These are phyloP conservation scores for Tephrocybe sp. DNA, from an alignment of 768 basidiomycete species.

Conservation along the genomic window DNA sequence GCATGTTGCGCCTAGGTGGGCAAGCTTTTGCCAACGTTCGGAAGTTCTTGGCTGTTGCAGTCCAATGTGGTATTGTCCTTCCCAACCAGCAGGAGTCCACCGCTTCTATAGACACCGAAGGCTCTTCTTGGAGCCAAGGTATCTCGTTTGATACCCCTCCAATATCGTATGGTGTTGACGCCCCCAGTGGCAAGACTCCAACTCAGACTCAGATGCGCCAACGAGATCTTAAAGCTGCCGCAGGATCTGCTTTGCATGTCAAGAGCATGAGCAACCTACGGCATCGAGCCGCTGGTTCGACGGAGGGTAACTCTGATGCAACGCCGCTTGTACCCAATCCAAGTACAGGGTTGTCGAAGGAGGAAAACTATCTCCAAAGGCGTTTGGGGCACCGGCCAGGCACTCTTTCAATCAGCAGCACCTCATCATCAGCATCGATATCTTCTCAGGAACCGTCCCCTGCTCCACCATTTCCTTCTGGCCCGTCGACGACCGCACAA, in stretches of 20 bases:
- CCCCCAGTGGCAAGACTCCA: constrained; percentile 34
- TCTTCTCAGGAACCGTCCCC: constrained; percentile 63
- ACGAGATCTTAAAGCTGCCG: constrained; percentile 23
- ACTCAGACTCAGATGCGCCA: constrained; percentile 28
- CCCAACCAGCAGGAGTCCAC: constrained; percentile 46
- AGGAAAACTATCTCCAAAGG: constrained; percentile 26
- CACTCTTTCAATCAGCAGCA: constrained; percentile 63
- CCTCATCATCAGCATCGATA: constrained; percentile 68
- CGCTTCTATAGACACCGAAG: constrained; percentile 30
- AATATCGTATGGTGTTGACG: constrained; percentile 23
- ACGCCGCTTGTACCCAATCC: constrained; percentile 35
- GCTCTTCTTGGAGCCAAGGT: constrained; percentile 27
- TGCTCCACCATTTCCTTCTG: constrained; percentile 65
- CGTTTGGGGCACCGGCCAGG: constrained; percentile 43
- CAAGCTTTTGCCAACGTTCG: constrained; percentile 82
- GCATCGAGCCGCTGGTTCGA: constrained; percentile 19
- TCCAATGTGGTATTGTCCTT: constrained; percentile 72
- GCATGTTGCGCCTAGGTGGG: constrained; percentile 79
- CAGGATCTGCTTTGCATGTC: constrained; percentile 39
- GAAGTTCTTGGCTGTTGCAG: constrained; percentile 74
- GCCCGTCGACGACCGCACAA: constrained; percentile 66
- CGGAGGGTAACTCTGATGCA: constrained; percentile 37
- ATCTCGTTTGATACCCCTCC: constrained; percentile 29
- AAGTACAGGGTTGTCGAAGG: constrained; percentile 10
- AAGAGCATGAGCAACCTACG: constrained; percentile 58